phyloP scores from a whole-genome alignment of 176 grass and related monocot genomes.

The Neostapfia colusana region DNA sequence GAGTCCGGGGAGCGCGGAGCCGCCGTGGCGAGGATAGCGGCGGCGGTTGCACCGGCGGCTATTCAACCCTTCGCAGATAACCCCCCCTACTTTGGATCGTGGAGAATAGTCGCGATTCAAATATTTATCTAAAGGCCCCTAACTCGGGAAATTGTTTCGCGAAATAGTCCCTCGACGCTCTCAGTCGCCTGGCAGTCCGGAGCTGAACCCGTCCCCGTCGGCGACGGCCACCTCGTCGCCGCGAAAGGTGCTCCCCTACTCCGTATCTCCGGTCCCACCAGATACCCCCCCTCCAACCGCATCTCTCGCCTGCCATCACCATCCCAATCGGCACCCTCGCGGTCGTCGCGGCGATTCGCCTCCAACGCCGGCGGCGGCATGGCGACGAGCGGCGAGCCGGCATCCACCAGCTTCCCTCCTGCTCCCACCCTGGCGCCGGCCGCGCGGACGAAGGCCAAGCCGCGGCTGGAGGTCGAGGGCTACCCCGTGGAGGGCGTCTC shows the following conservation, averaged over 20 bases:
- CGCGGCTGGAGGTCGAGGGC: constrained; percentile 50
- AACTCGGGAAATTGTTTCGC: neutral
- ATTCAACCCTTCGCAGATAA: no score
- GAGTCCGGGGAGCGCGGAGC: no score
- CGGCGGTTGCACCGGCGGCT: no score
- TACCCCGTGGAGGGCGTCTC: constrained; percentile 84
- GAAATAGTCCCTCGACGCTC: neutral
- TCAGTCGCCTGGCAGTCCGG: neutral
- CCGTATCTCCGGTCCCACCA: neutral
- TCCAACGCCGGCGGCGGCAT: constrained; percentile 22
- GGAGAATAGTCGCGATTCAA: neutral
- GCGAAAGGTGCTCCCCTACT: neutral
- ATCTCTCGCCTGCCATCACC: neutral
- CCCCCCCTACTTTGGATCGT: neutral
- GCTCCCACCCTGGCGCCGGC: neutral
- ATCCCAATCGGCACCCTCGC: neutral
- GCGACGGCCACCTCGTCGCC: neutral
- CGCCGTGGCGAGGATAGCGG: no score
- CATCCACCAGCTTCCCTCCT: neutral
- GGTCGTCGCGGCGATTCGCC: no score
- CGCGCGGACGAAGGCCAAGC: neutral
- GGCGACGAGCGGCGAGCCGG: constrained; percentile 31
- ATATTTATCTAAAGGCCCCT: neutral
- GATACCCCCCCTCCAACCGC: neutral
- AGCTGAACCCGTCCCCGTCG: neutral